These are phyloP conservation scores for Ophiostoma perfectum DNA, from an alignment of 2,329 filamentous ascomycete species.

Conservation along the genomic window DNA sequence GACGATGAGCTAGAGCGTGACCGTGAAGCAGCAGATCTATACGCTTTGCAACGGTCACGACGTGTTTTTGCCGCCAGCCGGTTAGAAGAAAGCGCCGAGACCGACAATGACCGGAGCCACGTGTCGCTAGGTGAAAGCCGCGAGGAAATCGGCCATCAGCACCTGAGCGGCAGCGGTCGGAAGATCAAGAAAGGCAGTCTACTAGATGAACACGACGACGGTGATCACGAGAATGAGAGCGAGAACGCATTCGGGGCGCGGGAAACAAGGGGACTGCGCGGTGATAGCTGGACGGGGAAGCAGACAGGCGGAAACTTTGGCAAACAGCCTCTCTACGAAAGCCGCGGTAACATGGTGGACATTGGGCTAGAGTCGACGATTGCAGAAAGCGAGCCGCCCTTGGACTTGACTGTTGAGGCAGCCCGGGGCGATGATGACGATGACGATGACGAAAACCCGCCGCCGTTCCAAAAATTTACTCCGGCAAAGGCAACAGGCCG, in stretches of 20 bases:
- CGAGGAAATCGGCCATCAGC: constrained; percentile 37
- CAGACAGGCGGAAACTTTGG: constrained; percentile 56
- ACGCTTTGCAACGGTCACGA: constrained; percentile 82
- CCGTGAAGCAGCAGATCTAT: constrained; percentile 87
- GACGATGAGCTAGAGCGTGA: constrained; percentile 90
- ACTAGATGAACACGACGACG: neutral
- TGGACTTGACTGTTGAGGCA: constrained; percentile 44
- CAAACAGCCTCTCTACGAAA: constrained; percentile 28
- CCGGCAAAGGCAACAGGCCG: constrained; percentile 35
- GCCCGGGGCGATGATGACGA: constrained; percentile 18
- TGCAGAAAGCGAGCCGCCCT: constrained; percentile 54
- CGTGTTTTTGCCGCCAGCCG: constrained; percentile 80
- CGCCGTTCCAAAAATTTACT: constrained; percentile 58
- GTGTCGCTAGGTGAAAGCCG: constrained; percentile 50
- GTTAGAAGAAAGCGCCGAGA: constrained; percentile 78
- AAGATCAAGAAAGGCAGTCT: constrained; percentile 29
- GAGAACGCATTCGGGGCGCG: neutral
- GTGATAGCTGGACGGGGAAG: constrained; percentile 40
- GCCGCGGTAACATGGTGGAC: constrained; percentile 72
- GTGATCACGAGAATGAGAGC: neutral
- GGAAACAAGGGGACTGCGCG: neutral
- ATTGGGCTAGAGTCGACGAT: constrained; percentile 70
- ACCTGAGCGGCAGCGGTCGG: constrained; percentile 33
- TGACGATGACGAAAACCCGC: constrained; percentile 37
- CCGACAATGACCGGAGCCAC: constrained; percentile 64